These are phyloP conservation scores for Macadamia integrifolia DNA, from an alignment of 164 flowering plant genomes.

Conservation along the genomic window DNA sequence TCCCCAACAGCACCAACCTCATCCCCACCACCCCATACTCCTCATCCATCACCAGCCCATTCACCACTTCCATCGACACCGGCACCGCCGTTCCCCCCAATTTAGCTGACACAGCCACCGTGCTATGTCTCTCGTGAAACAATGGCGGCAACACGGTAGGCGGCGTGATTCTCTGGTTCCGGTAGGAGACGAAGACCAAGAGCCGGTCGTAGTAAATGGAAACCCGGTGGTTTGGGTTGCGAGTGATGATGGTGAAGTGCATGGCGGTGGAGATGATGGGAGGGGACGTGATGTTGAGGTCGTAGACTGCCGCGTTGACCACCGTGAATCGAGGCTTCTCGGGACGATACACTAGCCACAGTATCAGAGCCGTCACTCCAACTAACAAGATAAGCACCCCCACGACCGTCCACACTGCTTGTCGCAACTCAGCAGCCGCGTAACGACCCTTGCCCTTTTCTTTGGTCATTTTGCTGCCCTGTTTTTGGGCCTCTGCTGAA, in stretches of 20 bases:
- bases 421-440: slow-evolving; percentile 10
- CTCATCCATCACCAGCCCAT: slow-evolving; percentile 50
- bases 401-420: slow-evolving; percentile 20
- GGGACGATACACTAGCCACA: slow-evolving; percentile 76
- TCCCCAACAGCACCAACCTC: slow-evolving; percentile 59
- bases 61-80: slow-evolving; percentile 49
- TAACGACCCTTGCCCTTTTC: slow-evolving; percentile 1
- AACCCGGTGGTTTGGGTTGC: slow-evolving; percentile 69
- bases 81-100: slow-evolving; percentile 47
- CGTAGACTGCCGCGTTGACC: slow-evolving; percentile 50
- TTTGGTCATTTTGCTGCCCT: slow-evolving; percentile 3
- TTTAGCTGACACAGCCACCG: slow-evolving; percentile 59
- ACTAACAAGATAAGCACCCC: slow-evolving; percentile 46
- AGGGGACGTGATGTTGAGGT: slow-evolving; percentile 50
- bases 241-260: slow-evolving; percentile 64
- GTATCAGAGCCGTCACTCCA: slow-evolving; percentile 44
- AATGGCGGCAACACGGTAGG: slow-evolving; percentile 55
- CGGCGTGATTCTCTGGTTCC: slow-evolving; percentile 56
- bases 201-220: slow-evolving; percentile 55
- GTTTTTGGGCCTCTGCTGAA: neutral
- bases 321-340: slow-evolving; percentile 60
- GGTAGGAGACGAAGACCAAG: slow-evolving; percentile 44
- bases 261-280: slow-evolving; percentile 48
- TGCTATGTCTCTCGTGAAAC: slow-evolving; percentile 36
- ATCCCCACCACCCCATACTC: slow-evolving; percentile 59